Percentiles rank a stretch among this genome's conserved stretches.
phyloP scores from a whole-genome alignment of 768 basidiomycete genomes.

The Hericium rajendrae region DNA sequence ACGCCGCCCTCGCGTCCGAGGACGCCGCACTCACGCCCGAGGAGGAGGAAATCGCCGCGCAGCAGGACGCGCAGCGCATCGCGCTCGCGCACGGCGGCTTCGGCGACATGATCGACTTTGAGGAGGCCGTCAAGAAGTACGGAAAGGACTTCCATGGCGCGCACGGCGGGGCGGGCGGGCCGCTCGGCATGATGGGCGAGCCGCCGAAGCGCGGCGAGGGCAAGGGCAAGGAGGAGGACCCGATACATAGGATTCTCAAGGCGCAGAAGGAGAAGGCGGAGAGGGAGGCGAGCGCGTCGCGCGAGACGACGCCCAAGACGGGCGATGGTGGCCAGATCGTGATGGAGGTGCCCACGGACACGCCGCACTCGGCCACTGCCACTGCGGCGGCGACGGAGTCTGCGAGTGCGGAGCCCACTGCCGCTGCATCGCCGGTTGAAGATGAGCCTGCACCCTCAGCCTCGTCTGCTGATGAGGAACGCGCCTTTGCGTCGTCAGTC shows the following conservation, averaged over 20 bases:
- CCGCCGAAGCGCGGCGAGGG: constrained; percentile 14
- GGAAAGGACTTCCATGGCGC: constrained; percentile 35
- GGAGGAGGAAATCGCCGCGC: constrained; percentile 37
- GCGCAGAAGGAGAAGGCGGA: constrained; percentile 17
- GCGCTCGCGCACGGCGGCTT: constrained; percentile 43
- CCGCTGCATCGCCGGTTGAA: too few species aligned
- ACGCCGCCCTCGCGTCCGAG: constrained; percentile 17
- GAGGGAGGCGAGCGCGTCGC: constrained; percentile 11
- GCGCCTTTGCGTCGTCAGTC: too few species aligned
- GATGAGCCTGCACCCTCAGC: too few species aligned
- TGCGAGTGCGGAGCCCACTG: background rate
- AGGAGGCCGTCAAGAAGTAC: constrained; percentile 33
- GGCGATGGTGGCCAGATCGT: constrained; percentile 17
- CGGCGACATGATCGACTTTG: constrained; percentile 41
- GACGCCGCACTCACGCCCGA: constrained; percentile 9
- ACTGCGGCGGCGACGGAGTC: background rate
- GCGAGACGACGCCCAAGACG: constrained; percentile 15
- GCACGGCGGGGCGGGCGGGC: constrained; percentile 25
- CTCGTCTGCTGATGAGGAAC: too few species aligned
- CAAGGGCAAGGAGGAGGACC: constrained; percentile 17
- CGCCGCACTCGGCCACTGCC: constrained; percentile 5
- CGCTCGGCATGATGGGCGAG: constrained; percentile 32
- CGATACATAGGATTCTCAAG: constrained; percentile 19
- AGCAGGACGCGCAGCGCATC: constrained; percentile 45
- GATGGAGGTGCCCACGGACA: constrained; percentile 13